These are phyloP conservation scores for Syncephalastrum racemosum DNA, from an alignment of 371 early-diverging fungal genomes.

Conservation along the genomic window DNA sequence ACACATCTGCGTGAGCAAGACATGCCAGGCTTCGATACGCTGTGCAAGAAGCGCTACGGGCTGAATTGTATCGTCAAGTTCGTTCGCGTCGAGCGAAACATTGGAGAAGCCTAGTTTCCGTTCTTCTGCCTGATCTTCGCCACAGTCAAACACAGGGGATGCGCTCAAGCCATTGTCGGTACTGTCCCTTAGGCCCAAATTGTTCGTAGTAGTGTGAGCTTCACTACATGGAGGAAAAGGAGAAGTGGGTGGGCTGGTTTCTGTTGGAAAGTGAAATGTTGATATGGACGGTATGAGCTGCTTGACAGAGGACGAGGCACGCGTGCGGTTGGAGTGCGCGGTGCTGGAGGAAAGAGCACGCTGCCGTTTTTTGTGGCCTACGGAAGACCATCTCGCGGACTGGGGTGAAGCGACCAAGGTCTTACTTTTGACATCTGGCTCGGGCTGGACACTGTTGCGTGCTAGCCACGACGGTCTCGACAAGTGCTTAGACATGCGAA, in stretches of 20 bases:
- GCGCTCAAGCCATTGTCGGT: conserved; percentile 5
- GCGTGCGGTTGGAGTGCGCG: not conserved
- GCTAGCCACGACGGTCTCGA: too few species aligned
- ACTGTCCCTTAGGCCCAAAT: not conserved
- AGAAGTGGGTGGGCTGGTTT: not conserved
- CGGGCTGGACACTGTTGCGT: too few species aligned
- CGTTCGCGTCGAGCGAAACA: not conserved
- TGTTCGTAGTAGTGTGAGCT: too few species aligned
- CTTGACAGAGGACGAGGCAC: conserved; percentile 23
- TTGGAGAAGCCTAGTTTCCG: too few species aligned
- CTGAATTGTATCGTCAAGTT: conserved; percentile 19
- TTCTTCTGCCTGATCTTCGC: conserved; percentile 7
- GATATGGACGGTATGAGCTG: conserved; percentile 37
- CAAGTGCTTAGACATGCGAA: too few species aligned
- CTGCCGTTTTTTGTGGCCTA: too few species aligned
- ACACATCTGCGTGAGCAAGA: conserved; percentile 23
- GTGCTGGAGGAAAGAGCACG: too few species aligned
- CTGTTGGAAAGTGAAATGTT: conserved; percentile 25
- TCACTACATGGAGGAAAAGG: too few species aligned
- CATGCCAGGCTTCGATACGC: conserved; percentile 39
- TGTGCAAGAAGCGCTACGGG: conserved; percentile 33
- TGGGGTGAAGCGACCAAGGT: too few species aligned
- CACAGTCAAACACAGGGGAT: conserved; percentile 35
- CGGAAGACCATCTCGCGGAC: too few species aligned
- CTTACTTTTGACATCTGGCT: too few species aligned